Percentiles rank a stretch among this genome's conserved stretches.
Evolutionary conservation across 2,329 filamentous ascomycete species (phyloP).

Genomic region (Claviceps fusiformis): DNA sequence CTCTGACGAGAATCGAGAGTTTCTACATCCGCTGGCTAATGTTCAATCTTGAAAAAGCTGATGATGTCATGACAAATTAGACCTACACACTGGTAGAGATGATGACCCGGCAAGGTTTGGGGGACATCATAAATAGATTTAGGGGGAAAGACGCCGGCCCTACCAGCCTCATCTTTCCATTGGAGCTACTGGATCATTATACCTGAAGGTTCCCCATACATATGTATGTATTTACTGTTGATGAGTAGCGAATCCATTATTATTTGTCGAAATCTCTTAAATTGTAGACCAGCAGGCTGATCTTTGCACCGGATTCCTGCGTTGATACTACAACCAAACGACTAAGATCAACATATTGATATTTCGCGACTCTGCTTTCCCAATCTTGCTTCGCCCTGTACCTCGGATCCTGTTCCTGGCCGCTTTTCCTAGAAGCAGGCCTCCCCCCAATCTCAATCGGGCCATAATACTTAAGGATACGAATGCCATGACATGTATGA

Average conservation of each 20-base stretch:
- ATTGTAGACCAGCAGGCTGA: slow-evolving; percentile 2
- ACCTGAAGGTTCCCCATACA: slow-evolving; percentile 66
- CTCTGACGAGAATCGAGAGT: slow-evolving; percentile 57
- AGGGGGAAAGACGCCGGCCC: slow-evolving; percentile 55
- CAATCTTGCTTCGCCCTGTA: slow-evolving; percentile 51
- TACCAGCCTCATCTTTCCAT: slow-evolving; percentile 66
- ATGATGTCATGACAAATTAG: slow-evolving; percentile 66
- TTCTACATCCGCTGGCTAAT: slow-evolving; percentile 77
- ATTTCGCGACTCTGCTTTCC: slow-evolving; percentile 70
- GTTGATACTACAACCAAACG: slow-evolving; percentile 63
- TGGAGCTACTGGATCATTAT: slow-evolving; percentile 70
- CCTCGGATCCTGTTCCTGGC: slow-evolving; percentile 49
- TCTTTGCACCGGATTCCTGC: slow-evolving; percentile 43
- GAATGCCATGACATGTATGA: slow-evolving; percentile 52
- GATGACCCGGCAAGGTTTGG: slow-evolving; percentile 85
- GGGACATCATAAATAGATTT: slow-evolving; percentile 84
- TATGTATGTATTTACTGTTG: slow-evolving; percentile 53
- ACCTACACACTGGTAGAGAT: slow-evolving; percentile 78
- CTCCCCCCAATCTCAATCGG: slow-evolving; percentile 69
- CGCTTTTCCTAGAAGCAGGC: slow-evolving; percentile 50
- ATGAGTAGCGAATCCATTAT: slow-evolving; percentile 21
- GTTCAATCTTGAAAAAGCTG: slow-evolving; percentile 61
- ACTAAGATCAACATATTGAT: slow-evolving; percentile 60
- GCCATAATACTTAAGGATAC: slow-evolving; percentile 72
- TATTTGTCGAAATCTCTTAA: not conserved